These are phyloP conservation scores for Exophiala xenobiotica DNA, from an alignment of 2,329 filamentous ascomycete genomes.

Conservation along the genomic window DNA sequence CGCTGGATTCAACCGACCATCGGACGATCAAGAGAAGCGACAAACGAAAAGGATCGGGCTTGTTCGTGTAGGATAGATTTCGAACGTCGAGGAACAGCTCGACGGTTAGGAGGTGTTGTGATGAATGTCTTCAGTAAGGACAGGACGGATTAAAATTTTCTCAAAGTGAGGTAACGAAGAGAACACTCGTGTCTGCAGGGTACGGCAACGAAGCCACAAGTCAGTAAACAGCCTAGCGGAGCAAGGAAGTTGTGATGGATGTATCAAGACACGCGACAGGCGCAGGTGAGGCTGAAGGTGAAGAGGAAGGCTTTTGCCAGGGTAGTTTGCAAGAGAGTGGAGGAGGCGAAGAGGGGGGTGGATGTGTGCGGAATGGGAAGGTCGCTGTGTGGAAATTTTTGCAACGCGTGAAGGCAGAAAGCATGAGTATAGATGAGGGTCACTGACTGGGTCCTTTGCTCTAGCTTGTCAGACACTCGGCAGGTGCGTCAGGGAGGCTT, in stretches of 20 bases:
- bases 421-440: conserved; percentile 28
- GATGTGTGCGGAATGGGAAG: conserved; percentile 24
- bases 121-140: conserved; percentile 21
- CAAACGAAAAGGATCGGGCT: conserved; percentile 1
- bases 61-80: conserved; percentile 6
- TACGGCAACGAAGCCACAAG: conserved; percentile 16
- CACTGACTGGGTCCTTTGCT: conserved; percentile 20
- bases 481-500: conserved; percentile 15
- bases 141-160: conserved; percentile 19
- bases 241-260: conserved; percentile 1
- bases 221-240: conserved; percentile 19
- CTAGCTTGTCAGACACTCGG: conserved; percentile 25
- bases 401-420: conserved; percentile 16
- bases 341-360: conserved; percentile 20
- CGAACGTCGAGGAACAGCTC: conserved; percentile 11
- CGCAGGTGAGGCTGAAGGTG: conserved; percentile 17
- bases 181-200: conserved; percentile 20
- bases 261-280: conserved; percentile 21
- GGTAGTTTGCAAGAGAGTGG: conserved; percentile 23
- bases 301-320: conserved; percentile 14
- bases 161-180: conserved; percentile 4
- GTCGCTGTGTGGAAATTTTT: conserved; percentile 9
- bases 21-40: conserved; percentile 14
- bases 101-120: conserved; percentile 1
- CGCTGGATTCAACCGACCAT: conserved; percentile 26